A percentile compares a stretch with the other conserved stretches of the same genome.
Evolutionary conservation across 31 red algal species (phyloP).

Genomic region (Asparagopsis taxiformis): DNA sequence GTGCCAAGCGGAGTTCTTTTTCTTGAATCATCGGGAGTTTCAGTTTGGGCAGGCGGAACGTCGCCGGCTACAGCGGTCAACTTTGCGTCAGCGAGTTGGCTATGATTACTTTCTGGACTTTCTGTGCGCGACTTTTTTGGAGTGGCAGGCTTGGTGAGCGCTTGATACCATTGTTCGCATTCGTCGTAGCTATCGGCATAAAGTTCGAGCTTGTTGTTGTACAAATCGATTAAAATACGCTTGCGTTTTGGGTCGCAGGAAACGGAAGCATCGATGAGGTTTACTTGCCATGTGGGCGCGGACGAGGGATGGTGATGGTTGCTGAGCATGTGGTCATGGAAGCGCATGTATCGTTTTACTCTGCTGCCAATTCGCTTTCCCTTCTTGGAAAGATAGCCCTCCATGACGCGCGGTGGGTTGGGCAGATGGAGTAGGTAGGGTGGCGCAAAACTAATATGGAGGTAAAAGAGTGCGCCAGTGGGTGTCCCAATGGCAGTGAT

Average conservation of each 20-base stretch:
- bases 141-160: conserved; percentile 28
- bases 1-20: conserved; percentile 8
- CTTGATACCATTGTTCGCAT: conserved; percentile 40
- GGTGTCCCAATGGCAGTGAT: background rate
- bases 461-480: background rate
- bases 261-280: conserved; percentile 33
- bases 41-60: background rate
- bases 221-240: conserved; percentile 35
- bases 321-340: conserved; percentile 33
- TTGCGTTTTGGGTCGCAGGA: conserved; percentile 18
- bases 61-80: background rate
- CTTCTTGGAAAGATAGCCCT: conserved; percentile 53
- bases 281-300: conserved; percentile 39
- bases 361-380: conserved; percentile 66
- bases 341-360: conserved; percentile 61
- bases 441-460: background rate
- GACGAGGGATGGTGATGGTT: conserved; percentile 38
- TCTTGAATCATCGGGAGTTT: background rate
- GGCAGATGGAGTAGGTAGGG: no score
- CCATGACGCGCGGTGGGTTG: conserved; percentile 32
- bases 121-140: conserved; percentile 22
- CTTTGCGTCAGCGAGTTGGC: background rate
- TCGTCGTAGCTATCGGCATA: conserved; percentile 37
- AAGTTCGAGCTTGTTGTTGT: conserved; percentile 29
- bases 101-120: background rate